Evolutionary conservation across 1,284 basidiomycete species (phyloP).

Genomic region (Golubevia pallescens): DNA sequence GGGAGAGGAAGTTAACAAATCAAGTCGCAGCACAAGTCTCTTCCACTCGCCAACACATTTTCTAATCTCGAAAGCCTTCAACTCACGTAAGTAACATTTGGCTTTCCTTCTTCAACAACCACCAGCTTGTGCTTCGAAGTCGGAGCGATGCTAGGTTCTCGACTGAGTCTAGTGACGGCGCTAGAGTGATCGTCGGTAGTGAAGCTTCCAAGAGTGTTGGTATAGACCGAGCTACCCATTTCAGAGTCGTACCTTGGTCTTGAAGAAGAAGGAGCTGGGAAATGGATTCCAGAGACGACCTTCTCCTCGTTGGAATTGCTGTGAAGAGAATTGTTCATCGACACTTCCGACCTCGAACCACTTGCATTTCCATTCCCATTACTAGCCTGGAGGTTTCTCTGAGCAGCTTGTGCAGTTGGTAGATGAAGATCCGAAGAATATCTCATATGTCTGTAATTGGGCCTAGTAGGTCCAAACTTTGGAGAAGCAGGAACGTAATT

Average conservation of each 20-base stretch:
- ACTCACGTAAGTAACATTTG: slow-evolving; percentile 82
- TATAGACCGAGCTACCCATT: slow-evolving; percentile 37
- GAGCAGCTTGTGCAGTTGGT: slow-evolving; percentile 4
- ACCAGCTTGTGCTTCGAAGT: slow-evolving; percentile 73
- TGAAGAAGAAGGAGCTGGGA: slow-evolving; percentile 20
- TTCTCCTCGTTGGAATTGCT: not conserved
- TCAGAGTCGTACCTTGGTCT: slow-evolving; percentile 41
- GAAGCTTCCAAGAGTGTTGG: slow-evolving; percentile 37
- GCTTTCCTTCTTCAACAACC: slow-evolving; percentile 80
- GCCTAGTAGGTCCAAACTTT: slow-evolving; percentile 16
- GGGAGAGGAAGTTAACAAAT: not conserved
- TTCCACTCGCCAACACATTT: not conserved
- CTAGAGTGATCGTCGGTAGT: slow-evolving; percentile 26
- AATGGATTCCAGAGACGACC: not conserved
- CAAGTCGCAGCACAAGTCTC: slow-evolving; percentile 7
- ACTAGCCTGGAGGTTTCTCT: too few relatives aligned
- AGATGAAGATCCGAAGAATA: slow-evolving; percentile 51
- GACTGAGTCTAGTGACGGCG: slow-evolving; percentile 17
- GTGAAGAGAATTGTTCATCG: not conserved
- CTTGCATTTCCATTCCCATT: too few relatives aligned
- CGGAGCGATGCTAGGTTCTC: slow-evolving; percentile 18
- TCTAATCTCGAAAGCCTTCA: not conserved
- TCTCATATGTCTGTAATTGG: slow-evolving; percentile 35
- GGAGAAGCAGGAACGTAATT: slow-evolving; percentile 21
- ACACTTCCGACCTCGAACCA: not conserved